These are phyloP conservation scores for Brassica rapa DNA, from an alignment of 345 rosid genomes.

Conservation along the genomic window DNA sequence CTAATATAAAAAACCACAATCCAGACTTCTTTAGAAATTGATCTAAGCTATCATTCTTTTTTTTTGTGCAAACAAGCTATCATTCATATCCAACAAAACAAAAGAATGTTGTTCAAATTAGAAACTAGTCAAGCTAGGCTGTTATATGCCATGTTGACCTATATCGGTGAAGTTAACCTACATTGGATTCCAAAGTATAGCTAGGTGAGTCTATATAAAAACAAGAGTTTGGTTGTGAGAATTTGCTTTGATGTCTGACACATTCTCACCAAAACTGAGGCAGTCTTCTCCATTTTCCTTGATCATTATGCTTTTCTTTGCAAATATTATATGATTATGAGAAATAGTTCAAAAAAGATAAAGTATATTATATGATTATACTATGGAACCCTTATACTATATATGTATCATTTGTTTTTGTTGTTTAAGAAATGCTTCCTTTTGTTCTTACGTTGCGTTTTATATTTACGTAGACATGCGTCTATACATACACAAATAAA, in stretches of 20 bases:
- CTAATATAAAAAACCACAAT: background rate
- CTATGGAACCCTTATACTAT: background rate
- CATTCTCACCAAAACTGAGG: constrained; percentile 39
- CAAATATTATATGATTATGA: background rate
- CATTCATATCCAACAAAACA: background rate
- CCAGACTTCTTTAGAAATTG: background rate
- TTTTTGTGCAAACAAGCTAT: background rate
- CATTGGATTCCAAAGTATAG: constrained; percentile 23
- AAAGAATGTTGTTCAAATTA: background rate
- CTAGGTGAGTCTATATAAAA: background rate
- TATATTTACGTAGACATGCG: background rate
- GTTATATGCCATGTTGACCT: background rate
- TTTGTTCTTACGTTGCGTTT: background rate
- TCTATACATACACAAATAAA: background rate
- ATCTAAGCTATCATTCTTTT: background rate
- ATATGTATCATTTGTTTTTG: background rate
- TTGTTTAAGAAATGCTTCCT: background rate
- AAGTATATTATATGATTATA: background rate
- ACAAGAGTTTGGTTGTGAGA: constrained; percentile 4
- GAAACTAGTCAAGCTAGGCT: background rate
- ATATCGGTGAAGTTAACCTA: constrained; percentile 7
- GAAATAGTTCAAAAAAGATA: too few species aligned
- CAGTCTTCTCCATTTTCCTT: constrained; percentile 33
- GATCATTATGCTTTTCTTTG: constrained; percentile 22
- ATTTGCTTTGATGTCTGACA: constrained; percentile 39